Percentiles rank a stretch among this genome's conserved stretches.
These are phyloP conservation scores for Chaetoceros tenuissimus DNA, from an alignment of 108 stramenopile genomes.

Conservation along the genomic window DNA sequence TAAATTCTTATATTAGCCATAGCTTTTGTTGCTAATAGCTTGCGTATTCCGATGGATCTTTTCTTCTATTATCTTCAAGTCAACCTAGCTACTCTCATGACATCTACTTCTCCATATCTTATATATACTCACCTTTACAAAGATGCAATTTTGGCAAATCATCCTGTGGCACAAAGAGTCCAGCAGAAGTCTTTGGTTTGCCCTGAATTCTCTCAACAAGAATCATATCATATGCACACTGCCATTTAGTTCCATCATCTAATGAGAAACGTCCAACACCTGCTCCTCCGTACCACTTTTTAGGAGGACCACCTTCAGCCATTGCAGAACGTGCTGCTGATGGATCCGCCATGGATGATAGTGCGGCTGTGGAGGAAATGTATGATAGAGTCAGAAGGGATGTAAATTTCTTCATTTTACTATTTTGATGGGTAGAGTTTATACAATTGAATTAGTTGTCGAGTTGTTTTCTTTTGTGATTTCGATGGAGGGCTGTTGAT, in stretches of 20 bases:
- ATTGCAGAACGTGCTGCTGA: not conserved
- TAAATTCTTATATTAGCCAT: not conserved
- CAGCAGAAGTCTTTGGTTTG: slow-evolving; percentile 35
- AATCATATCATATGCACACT: slow-evolving; percentile 81
- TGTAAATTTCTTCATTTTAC: no score
- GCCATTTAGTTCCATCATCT: slow-evolving; percentile 29
- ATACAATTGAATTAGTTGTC: no score
- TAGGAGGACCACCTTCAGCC: not conserved
- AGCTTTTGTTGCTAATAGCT: no score
- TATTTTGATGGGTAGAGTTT: no score
- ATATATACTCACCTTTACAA: slow-evolving; percentile 41
- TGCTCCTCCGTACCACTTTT: slow-evolving; percentile 52
- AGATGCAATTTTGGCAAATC: slow-evolving; percentile 79
- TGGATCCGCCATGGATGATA: not conserved
- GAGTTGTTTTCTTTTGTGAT: not conserved
- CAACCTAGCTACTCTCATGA: no score
- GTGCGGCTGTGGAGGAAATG: not conserved
- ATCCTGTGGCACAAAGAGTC: slow-evolving; percentile 69
- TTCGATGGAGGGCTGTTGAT: not conserved
- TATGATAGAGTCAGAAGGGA: no score
- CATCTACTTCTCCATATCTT: no score
- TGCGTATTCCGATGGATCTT: no score
- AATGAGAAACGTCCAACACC: slow-evolving; percentile 66
- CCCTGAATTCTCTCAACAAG: slow-evolving; percentile 80
- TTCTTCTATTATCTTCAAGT: no score